Evolutionary conservation across 148 eudicot species (phyloP).

Genomic region (Arctostaphylos glauca): DNA sequence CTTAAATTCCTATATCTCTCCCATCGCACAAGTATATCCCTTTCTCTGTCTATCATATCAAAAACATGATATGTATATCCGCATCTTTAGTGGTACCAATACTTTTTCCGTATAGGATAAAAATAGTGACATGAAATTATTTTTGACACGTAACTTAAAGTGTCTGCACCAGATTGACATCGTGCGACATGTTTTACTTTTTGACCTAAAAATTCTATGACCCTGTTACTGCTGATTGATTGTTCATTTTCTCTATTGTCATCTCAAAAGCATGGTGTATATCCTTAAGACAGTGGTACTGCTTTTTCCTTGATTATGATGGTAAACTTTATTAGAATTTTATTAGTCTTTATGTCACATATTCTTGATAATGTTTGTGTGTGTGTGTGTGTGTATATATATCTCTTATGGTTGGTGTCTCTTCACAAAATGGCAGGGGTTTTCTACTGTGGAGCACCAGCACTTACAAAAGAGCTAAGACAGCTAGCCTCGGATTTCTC

Average conservation of each 20-base stretch:
- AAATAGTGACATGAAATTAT: neutral
- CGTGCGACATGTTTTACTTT: neutral
- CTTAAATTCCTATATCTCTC: neutral
- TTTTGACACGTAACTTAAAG: neutral
- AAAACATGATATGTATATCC: too few relatives aligned
- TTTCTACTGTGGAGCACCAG: constrained; percentile 58
- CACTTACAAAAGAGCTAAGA: constrained; percentile 45
- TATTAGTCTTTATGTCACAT: neutral
- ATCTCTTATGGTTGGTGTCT: neutral
- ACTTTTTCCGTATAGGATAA: too few relatives aligned
- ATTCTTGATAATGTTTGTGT: neutral
- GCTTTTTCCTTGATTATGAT: neutral
- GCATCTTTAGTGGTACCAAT: too few relatives aligned
- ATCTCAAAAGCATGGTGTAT: neutral
- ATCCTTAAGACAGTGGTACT: neutral
- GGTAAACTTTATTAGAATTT: neutral
- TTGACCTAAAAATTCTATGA: neutral
- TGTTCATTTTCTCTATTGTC: neutral
- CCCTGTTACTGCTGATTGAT: neutral
- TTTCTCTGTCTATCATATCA: too few relatives aligned
- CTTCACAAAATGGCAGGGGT: constrained; percentile 35
- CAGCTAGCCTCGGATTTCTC: constrained; percentile 52
- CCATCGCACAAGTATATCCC: neutral
- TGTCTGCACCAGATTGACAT: neutral
- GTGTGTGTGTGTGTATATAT: too few relatives aligned